Evolutionary conservation across 306 rosid species (phyloP).

Genomic region (Cicer chorassanicum): DNA sequence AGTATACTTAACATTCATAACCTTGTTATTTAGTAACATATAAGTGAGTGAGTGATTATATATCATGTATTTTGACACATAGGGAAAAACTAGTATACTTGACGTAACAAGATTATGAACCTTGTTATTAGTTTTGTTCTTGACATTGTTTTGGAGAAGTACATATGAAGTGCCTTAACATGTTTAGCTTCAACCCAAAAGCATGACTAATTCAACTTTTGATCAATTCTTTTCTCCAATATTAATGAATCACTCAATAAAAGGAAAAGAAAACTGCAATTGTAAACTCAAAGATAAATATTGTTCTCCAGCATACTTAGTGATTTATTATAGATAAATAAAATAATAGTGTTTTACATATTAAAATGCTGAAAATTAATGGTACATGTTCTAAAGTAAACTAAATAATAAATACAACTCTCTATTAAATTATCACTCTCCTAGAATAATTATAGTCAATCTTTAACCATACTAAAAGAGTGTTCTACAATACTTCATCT

Average conservation of each 20-base stretch:
- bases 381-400: not conserved
- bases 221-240: not conserved
- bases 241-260: constrained; percentile 16
- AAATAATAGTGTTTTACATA: constrained; percentile 10
- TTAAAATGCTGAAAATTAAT: constrained; percentile 15
- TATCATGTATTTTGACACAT: too few species aligned
- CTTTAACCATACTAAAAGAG: constrained; percentile 24
- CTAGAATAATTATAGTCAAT: not conserved
- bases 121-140: not conserved
- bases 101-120: not conserved
- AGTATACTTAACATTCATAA: too few species aligned
- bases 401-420: constrained; percentile 18
- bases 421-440: not conserved
- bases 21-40: too few species aligned
- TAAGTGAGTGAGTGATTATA: too few species aligned
- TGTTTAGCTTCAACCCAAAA: constrained; percentile 3
- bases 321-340: constrained; percentile 6
- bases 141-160: not conserved
- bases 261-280: not conserved
- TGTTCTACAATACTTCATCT: not conserved
- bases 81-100: too few species aligned
- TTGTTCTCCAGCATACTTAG: not conserved
- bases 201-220: constrained; percentile 14
- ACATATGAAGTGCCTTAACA: not conserved
- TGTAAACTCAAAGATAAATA: not conserved